A percentile compares a stretch with the other conserved stretches of the same genome.
Conservation (phyloP, 352 stramenopile genomes). For the Peronospora destructor region DNA sequence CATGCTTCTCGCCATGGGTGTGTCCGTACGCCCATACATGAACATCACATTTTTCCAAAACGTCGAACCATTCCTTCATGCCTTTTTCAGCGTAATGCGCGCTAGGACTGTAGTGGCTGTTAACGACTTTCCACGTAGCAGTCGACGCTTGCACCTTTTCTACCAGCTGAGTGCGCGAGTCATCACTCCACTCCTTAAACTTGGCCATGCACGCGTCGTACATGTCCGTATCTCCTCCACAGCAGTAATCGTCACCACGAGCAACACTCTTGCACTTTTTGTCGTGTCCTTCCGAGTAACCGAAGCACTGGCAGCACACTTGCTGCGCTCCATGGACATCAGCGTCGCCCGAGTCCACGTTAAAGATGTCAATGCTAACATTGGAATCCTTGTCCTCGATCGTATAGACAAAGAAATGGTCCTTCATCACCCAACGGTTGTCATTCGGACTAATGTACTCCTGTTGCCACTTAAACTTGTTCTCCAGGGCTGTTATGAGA, state of each 20-base stretch:
- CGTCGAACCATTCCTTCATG: conserved; percentile 44
- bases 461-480: conserved; percentile 49
- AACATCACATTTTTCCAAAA: conserved; percentile 32
- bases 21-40: conserved; percentile 49
- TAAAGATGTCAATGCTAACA: conserved; percentile 64
- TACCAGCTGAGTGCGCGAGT: conserved; percentile 43
- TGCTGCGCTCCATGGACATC: conserved; percentile 44
- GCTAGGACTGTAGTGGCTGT: conserved; percentile 60
- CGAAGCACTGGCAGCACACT: conserved; percentile 64
- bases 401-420: conserved; percentile 54
- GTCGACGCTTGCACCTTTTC: conserved; percentile 41
- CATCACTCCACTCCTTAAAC: conserved; percentile 55
- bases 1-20: conserved; percentile 71
- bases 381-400: conserved; percentile 33
- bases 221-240: conserved; percentile 44
- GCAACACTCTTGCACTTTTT: conserved; percentile 36
- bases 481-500: conserved; percentile 26
- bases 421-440: conserved; percentile 47
- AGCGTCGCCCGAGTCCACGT: conserved; percentile 54
- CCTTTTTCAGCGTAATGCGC: conserved; percentile 37
- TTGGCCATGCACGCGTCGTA: conserved; percentile 51
- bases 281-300: conserved; percentile 41
- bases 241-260: conserved; percentile 43
- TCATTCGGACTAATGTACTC: conserved; percentile 50
- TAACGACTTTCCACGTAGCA: conserved; percentile 65